Evolutionary conservation across 108 stramenopile species (phyloP).

Genomic region (Skeletonema grethae): DNA sequence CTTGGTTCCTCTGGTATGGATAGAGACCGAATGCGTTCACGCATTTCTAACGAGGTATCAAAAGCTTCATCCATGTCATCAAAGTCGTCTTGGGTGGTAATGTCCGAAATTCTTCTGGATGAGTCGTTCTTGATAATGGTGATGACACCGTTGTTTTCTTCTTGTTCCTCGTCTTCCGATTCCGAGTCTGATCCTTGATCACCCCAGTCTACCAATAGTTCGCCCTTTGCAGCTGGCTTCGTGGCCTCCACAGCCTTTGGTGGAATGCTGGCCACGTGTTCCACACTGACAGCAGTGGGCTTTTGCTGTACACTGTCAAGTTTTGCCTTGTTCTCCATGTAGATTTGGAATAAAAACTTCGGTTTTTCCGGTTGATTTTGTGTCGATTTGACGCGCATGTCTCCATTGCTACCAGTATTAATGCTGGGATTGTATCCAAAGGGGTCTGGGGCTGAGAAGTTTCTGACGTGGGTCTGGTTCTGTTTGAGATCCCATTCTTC

Average conservation of each 20-base stretch:
- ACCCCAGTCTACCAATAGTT: slow-evolving; percentile 1
- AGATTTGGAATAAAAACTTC: not conserved
- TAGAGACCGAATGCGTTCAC: not conserved
- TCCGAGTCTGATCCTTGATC: not conserved
- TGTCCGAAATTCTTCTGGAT: not conserved
- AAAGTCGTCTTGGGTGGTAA: not conserved
- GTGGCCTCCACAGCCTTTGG: not conserved
- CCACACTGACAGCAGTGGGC: not conserved
- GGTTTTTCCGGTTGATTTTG: not conserved
- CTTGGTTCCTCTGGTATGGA: not conserved
- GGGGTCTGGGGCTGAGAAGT: not conserved
- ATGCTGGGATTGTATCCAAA: not conserved
- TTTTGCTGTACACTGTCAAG: not conserved
- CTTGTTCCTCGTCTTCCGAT: not conserved
- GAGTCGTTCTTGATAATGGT: slow-evolving; percentile 1
- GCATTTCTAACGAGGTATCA: not conserved
- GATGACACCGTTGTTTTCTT: not conserved
- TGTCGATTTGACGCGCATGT: not conserved
- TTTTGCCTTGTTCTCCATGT: slow-evolving; percentile 2
- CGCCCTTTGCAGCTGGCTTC: not conserved
- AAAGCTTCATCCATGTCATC: not conserved
- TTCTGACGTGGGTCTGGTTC: not conserved
- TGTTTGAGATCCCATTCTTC: not conserved
- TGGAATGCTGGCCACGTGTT: not conserved
- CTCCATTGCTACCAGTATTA: not conserved